These are phyloP conservation scores for Phytopythium ostracodes DNA, from an alignment of 352 stramenopile species.

Conservation along the genomic window DNA sequence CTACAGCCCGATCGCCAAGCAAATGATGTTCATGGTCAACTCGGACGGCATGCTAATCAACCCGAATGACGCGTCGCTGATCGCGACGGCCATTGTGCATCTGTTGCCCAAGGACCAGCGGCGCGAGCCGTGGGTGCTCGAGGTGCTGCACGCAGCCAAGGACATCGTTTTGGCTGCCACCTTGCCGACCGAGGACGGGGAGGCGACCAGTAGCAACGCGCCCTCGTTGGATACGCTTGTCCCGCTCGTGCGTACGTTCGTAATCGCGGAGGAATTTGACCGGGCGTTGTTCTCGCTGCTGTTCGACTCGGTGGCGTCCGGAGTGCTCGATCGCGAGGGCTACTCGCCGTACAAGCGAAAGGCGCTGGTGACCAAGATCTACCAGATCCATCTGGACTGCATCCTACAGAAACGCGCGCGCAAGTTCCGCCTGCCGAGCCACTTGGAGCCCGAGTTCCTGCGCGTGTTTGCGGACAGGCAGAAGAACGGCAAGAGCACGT, in stretches of 20 bases:
- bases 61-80: slow-evolving; percentile 40
- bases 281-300: slow-evolving; percentile 35
- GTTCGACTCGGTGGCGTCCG: slow-evolving; percentile 42
- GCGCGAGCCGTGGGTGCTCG: slow-evolving; percentile 40
- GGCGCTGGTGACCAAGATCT: slow-evolving; percentile 46
- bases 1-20: slow-evolving; percentile 41
- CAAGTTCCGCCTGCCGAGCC: slow-evolving; percentile 28
- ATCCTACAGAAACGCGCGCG: slow-evolving; percentile 21
- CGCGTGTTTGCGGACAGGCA: slow-evolving; percentile 42
- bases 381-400: slow-evolving; percentile 66
- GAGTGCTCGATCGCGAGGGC: slow-evolving; percentile 29
- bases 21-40: slow-evolving; percentile 35
- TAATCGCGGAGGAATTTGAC: slow-evolving; percentile 54
- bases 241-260: slow-evolving; percentile 42
- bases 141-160: slow-evolving; percentile 34
- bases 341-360: slow-evolving; percentile 28
- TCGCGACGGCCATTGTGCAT: slow-evolving; percentile 41
- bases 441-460: slow-evolving; percentile 33
- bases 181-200: not conserved
- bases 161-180: slow-evolving; percentile 23
- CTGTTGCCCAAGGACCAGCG: slow-evolving; percentile 48
- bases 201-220: slow-evolving; percentile 14
- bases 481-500: slow-evolving; percentile 45
- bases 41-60: slow-evolving; percentile 25
- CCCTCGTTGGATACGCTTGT: slow-evolving; percentile 27